A percentile compares a stretch with the other conserved stretches of the same genome.
phyloP scores from a whole-genome alignment of 768 basidiomycete genomes.

The Goffeauzyma gilvescens region DNA sequence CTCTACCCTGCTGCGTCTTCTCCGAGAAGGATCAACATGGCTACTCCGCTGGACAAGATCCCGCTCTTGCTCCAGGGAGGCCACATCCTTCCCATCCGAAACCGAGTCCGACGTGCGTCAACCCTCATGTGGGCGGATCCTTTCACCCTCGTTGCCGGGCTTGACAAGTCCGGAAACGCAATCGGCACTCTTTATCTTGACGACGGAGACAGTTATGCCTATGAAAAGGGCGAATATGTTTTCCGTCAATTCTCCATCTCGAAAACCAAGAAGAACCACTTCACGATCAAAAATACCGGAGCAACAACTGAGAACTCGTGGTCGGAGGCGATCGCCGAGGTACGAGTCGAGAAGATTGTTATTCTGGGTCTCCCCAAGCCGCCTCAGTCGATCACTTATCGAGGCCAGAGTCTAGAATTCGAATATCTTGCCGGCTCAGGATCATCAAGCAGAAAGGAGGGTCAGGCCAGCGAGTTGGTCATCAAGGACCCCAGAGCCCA shows the following conservation, averaged over 20 bases:
- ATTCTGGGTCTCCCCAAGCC: conserved; percentile 50
- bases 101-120: conserved; percentile 69
- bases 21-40: conserved; percentile 45
- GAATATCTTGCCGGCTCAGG: conserved; percentile 45
- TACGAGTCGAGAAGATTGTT: conserved; percentile 65
- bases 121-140: conserved; percentile 78
- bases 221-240: conserved; percentile 57
- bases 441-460: conserved; percentile 44
- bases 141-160: conserved; percentile 70
- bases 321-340: conserved; percentile 45
- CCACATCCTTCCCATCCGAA: conserved; percentile 68
- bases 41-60: conserved; percentile 57
- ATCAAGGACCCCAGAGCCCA: conserved; percentile 38
- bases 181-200: conserved; percentile 81
- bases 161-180: conserved; percentile 42
- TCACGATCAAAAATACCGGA: conserved; percentile 39
- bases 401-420: conserved; percentile 43
- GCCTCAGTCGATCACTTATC: conserved; percentile 45
- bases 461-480: conserved; percentile 46
- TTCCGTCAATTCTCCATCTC: conserved; percentile 54
- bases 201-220: conserved; percentile 67
- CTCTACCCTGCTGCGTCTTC: conserved; percentile 36
- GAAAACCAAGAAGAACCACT: conserved; percentile 33
- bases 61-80: conserved; percentile 81
- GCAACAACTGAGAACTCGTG: conserved; percentile 47